Evolutionary conservation across 805 yeast species (phyloP).

Genomic region (Debaryomyces prosopidis): DNA sequence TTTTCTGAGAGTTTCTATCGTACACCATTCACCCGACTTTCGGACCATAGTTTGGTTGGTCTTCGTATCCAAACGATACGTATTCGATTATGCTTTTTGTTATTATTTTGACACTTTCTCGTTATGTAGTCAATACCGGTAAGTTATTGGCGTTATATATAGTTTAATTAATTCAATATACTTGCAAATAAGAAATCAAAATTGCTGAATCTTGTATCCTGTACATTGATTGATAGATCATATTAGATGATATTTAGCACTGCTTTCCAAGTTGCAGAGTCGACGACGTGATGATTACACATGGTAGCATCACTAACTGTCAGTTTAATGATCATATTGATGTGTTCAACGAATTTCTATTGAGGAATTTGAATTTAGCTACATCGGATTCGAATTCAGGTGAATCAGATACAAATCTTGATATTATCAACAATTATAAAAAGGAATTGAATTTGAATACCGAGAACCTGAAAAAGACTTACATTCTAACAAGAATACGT

Average conservation of each 20-base stretch:
- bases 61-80: too few relatives aligned
- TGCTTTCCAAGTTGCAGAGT: not conserved
- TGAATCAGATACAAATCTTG: not conserved
- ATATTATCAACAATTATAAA: conserved; percentile 10
- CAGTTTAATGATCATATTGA: conserved; percentile 14
- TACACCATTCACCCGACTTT: too few relatives aligned
- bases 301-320: conserved; percentile 7
- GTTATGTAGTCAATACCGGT: too few relatives aligned
- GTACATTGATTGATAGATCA: not conserved
- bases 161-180: not conserved
- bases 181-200: not conserved
- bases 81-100: too few relatives aligned
- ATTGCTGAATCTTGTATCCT: not conserved
- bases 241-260: not conserved
- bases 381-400: not conserved
- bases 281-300: not conserved
- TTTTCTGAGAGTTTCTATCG: too few relatives aligned
- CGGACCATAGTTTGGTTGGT: too few relatives aligned
- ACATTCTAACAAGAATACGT: conserved; percentile 1
- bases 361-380: conserved; percentile 5
- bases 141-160: not conserved
- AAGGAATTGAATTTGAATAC: not conserved
- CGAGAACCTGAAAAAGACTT: conserved; percentile 6
- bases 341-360: conserved; percentile 14
- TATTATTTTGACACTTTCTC: too few relatives aligned